Evolutionary conservation across 768 basidiomycete genomes (phyloP).

Genomic region (Hortiboletus flavorubellus): DNA sequence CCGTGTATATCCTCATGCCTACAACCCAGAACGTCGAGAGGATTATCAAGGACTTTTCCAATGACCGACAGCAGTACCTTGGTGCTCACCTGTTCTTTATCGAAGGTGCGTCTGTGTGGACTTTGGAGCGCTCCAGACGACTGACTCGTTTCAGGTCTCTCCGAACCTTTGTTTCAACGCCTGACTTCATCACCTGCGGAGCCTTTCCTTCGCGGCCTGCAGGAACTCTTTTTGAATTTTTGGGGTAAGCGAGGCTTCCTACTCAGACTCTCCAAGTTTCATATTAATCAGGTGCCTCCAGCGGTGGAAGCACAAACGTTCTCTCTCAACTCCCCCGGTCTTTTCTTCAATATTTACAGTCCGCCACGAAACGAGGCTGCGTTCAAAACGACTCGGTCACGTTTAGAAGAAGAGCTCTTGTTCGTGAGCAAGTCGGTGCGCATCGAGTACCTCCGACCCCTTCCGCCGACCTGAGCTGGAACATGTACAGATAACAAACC

Average conservation of each 20-base stretch:
- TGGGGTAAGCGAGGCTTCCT: conserved; percentile 61
- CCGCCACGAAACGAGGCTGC: conserved; percentile 73
- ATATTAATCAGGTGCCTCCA: conserved; percentile 31
- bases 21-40: conserved; percentile 92
- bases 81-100: conserved; percentile 91
- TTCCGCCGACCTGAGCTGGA: conserved; percentile 2
- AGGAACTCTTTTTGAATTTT: conserved; percentile 91
- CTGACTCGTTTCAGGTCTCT: conserved; percentile 50
- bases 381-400: conserved; percentile 61
- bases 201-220: conserved; percentile 68
- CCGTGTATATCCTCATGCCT: conserved; percentile 91
- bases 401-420: conserved; percentile 84
- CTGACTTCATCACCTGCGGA: conserved; percentile 75
- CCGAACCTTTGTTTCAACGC: conserved; percentile 73
- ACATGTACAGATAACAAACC: conserved; percentile 67
- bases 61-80: conserved; percentile 66
- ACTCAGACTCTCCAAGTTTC: background rate
- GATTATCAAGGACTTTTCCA: conserved; percentile 79
- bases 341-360: conserved; percentile 88
- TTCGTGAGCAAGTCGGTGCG: conserved; percentile 67
- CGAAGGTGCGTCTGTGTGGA: conserved; percentile 56
- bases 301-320: conserved; percentile 87
- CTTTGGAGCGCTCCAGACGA: background rate
- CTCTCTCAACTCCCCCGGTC: conserved; percentile 68
- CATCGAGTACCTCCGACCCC: background rate